phyloP scores from a whole-genome alignment of 2,329 filamentous ascomycete genomes.

The Cercospora sp. region DNA sequence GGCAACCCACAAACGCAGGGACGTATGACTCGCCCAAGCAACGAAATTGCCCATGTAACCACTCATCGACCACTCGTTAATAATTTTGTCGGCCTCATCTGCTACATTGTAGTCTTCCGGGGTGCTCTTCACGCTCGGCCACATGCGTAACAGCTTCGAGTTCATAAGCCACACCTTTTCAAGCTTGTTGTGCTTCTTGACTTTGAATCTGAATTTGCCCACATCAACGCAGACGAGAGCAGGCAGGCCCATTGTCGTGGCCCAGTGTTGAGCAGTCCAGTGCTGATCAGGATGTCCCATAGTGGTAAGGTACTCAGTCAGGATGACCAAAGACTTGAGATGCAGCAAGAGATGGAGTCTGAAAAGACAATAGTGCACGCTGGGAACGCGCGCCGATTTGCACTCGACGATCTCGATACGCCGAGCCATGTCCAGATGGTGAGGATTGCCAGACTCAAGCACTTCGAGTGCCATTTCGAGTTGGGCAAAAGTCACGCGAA shows the following conservation, averaged over 20 bases:
- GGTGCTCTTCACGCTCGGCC: constrained; percentile 13
- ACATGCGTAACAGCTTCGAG: constrained; percentile 14
- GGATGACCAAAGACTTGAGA: constrained; percentile 8
- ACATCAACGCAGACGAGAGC: constrained; percentile 1
- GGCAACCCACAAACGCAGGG: constrained; percentile 11
- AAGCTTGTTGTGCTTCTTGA: not conserved
- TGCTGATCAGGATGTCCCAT: not conserved
- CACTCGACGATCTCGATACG: constrained; percentile 11
- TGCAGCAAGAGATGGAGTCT: constrained; percentile 8
- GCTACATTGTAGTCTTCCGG: constrained; percentile 9
- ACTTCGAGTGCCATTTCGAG: not conserved
- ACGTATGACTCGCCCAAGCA: constrained; percentile 10
- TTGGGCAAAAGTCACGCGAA: constrained; percentile 7
- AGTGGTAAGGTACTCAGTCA: constrained; percentile 8
- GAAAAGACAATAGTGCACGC: not conserved
- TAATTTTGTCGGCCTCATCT: not conserved
- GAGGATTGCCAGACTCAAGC: not conserved
- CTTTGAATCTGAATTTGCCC: constrained; percentile 3
- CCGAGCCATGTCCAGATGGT: not conserved
- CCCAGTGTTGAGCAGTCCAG: not conserved
- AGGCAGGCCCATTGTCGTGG: not conserved
- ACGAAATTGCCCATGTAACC: not conserved
- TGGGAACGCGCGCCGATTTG: not conserved
- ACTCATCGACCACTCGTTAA: not conserved
- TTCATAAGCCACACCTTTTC: constrained; percentile 11